phyloP scores from a whole-genome alignment of 2,329 filamentous ascomycete genomes.

The Trichoderma endophyticum region DNA sequence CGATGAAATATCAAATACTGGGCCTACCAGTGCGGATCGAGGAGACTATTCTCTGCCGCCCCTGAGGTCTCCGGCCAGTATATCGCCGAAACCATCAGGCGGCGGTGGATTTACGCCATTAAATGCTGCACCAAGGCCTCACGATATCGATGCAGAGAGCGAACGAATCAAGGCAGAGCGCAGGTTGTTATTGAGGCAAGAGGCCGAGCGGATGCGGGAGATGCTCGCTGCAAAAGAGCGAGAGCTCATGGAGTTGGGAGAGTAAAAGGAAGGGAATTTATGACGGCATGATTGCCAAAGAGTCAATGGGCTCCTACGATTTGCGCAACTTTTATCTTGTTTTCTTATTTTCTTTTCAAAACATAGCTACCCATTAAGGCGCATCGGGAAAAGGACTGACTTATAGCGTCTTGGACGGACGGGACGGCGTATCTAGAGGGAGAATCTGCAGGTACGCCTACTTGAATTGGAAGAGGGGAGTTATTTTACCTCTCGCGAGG shows the following conservation, averaged over 20 bases:
- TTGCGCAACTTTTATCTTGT: background rate
- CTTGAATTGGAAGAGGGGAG: background rate
- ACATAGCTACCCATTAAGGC: background rate
- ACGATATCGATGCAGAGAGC: constrained; percentile 37
- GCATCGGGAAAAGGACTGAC: background rate
- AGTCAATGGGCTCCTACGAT: constrained; percentile 26
- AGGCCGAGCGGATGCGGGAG: constrained; percentile 74
- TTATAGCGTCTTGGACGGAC: background rate
- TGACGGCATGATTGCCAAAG: constrained; percentile 23
- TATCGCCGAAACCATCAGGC: constrained; percentile 36
- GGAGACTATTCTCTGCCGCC: constrained; percentile 42
- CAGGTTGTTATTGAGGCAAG: constrained; percentile 63
- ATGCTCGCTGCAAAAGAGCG: constrained; percentile 70
- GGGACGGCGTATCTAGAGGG: background rate
- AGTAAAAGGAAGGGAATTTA: constrained; percentile 19
- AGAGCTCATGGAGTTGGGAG: constrained; percentile 51
- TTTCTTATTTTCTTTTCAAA: constrained; percentile 1
- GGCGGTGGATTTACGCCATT: constrained; percentile 39
- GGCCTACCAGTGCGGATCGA: constrained; percentile 35
- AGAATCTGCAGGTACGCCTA: background rate
- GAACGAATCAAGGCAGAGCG: constrained; percentile 58
- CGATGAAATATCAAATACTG: constrained; percentile 24
- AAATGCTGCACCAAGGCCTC: constrained; percentile 27
- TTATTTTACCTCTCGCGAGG: background rate
- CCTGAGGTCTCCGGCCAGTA: constrained; percentile 42